Conservation (phyloP, 345 rosid genomes). For the Zanthoxylum bungeanum region DNA sequence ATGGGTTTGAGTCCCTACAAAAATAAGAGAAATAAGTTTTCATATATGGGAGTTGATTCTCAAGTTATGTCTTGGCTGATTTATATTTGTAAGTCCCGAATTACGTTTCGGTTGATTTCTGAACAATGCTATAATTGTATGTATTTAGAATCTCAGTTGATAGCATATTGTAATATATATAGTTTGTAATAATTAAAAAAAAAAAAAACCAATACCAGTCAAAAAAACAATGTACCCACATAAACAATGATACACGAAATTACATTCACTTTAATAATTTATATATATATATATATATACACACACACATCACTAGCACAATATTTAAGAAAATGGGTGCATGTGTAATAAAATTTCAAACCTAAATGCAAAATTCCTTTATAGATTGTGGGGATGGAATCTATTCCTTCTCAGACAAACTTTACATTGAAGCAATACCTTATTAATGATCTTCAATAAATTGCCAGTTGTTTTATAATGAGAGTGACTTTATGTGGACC, state of each 20-base stretch:
- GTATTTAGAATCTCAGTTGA: too few species aligned
- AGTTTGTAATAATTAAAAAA: too few species aligned
- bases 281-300: background rate
- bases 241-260: background rate
- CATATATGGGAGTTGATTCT: too few species aligned
- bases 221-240: background rate
- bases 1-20: too few species aligned
- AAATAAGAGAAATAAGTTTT: too few species aligned
- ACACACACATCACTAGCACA: slow-evolving; percentile 1
- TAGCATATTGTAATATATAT: too few species aligned
- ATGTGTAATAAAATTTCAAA: background rate
- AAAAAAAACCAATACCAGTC: background rate
- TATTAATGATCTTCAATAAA: slow-evolving; percentile 19
- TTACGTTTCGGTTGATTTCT: too few species aligned
- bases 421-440: slow-evolving; percentile 28
- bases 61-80: too few species aligned
- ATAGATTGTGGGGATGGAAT: slow-evolving; percentile 38
- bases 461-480: slow-evolving; percentile 32
- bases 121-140: too few species aligned
- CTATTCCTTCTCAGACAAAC: slow-evolving; percentile 20
- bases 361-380: slow-evolving; percentile 8
- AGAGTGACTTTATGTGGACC: slow-evolving; percentile 36
- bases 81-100: too few species aligned
- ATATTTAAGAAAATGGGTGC: slow-evolving; percentile 21
- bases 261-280: slow-evolving; percentile 8